Percentiles rank a stretch among this genome's conserved stretches.
These are phyloP conservation scores for Rhynchospora breviuscula DNA, from an alignment of 176 grass and related monocot genomes.

Conservation along the genomic window DNA sequence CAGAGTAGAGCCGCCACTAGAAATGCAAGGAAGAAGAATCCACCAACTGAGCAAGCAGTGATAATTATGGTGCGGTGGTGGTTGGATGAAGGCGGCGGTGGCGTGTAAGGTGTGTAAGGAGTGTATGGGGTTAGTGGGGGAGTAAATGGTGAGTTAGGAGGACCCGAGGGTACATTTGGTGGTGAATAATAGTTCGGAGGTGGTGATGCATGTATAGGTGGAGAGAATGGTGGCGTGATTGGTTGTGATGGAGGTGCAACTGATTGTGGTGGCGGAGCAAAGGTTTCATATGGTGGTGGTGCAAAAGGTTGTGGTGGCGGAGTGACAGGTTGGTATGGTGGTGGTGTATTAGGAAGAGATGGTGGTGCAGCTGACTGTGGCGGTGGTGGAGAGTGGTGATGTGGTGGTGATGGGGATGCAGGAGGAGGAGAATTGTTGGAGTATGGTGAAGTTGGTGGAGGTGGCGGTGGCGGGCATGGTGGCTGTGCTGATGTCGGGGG, in stretches of 20 bases:
- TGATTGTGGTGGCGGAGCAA: background rate
- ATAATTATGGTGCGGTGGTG: constrained; percentile 16
- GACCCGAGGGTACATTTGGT: background rate
- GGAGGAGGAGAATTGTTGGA: constrained; percentile 9
- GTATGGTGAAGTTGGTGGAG: background rate
- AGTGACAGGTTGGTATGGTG: background rate
- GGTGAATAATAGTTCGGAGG: background rate
- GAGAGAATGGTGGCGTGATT: background rate
- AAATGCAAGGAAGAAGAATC: constrained; percentile 22
- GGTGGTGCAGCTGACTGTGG: background rate
- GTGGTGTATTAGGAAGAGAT: background rate
- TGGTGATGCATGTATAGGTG: background rate
- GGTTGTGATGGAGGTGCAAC: background rate
- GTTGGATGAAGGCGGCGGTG: background rate
- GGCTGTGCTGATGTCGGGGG: background rate
- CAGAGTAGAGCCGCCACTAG: constrained; percentile 5
- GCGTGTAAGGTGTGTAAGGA: background rate
- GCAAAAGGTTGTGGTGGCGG: background rate
- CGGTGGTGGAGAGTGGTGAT: background rate
- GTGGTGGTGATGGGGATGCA: background rate
- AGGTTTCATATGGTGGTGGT: background rate
- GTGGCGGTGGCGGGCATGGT: background rate
- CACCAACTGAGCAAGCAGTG: constrained; percentile 3
- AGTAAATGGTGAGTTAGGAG: background rate
- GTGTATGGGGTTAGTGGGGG: constrained; percentile 2